Evolutionary conservation across 2,329 filamentous ascomycete species (phyloP), one percentile per base, ranked within the genome.

Genomic region (Aspergillus cejpii): DNA sequence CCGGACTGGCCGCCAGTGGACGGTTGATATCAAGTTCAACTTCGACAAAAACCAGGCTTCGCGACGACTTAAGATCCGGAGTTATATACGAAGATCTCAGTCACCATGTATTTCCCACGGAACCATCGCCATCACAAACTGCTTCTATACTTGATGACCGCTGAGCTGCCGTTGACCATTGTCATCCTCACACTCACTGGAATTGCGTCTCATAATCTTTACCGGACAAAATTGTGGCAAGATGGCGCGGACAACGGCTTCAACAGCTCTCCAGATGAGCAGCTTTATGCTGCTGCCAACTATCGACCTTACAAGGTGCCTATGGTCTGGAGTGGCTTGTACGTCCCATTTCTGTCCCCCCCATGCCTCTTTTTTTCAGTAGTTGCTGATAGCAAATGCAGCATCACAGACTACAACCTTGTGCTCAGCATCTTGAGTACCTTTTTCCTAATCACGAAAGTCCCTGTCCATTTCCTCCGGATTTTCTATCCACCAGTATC

Each of bases 311-410:
- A 77, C 21, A 69, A 67, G 15, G 67, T 67, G 8, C 80, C 80
- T 11, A 59, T 76, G 44, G 72, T 80, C 15, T 83, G 80, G 80
- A 80, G 76, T 58, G 66, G 66, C 61, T 78, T 79, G 80, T 83
- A 70, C 65, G 72, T 53, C 38, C 33, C 29, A 6, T 48, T 17
- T 3, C 36, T 10, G 10, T 37, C 14, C 17, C 23, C 23, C 23
- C 23, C 8, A 24, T 24, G 23, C 23, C n/a, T n/a, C n/a, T 24
- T 24, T 24, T 24, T 4, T 24, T 24, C 5, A 24, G 28, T 56
- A 59, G 19, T 53, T 46, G 14, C 11, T 40, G 15, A 37, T 27
- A 27, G 39, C 20, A 15, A 11, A 12, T 12, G 45, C 57, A 83
- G 80, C 56, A 70, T 78, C 51, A 81, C 78, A 6, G 71, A 76